Evolutionary conservation across 2,329 filamentous ascomycete genomes (phyloP).

Genomic region (Pseudopyricularia cyperi): DNA sequence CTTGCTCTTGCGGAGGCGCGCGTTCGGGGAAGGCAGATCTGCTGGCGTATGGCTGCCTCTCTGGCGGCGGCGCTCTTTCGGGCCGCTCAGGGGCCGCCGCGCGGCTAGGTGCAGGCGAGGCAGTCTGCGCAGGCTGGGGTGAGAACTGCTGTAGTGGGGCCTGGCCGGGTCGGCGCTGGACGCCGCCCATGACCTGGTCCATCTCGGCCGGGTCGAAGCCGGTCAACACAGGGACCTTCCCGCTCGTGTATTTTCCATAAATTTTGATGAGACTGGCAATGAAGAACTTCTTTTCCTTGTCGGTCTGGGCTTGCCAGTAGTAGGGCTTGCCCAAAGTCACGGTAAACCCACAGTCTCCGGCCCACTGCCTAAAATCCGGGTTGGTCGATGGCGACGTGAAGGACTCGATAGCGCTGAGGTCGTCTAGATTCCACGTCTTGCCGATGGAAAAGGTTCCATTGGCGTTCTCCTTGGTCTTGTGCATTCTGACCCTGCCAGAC

Average conservation of each 20-base stretch:
- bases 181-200: slow-evolving; percentile 57
- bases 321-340: slow-evolving; percentile 89
- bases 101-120: not conserved
- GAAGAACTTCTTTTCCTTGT: slow-evolving; percentile 98
- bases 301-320: slow-evolving; percentile 87
- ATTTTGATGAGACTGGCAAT: slow-evolving; percentile 94
- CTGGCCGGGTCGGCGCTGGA: slow-evolving; percentile 22
- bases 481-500: slow-evolving; percentile 84
- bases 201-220: slow-evolving; percentile 75
- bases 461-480: slow-evolving; percentile 91
- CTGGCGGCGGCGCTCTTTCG: not conserved
- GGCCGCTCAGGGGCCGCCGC: not conserved
- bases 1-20: not conserved
- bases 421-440: slow-evolving; percentile 96
- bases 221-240: slow-evolving; percentile 61
- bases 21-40: not conserved
- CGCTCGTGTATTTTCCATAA: slow-evolving; percentile 89
- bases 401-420: slow-evolving; percentile 71
- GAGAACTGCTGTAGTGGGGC: slow-evolving; percentile 9
- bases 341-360: slow-evolving; percentile 69
- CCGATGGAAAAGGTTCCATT: slow-evolving; percentile 95
- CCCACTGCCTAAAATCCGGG: slow-evolving; percentile 59
- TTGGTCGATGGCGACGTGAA: slow-evolving; percentile 51
- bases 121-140: not conserved
- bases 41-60: not conserved